phyloP scores from a whole-genome alignment of 371 early-diverging fungal genomes.

The Apophysomyces trapeziformis region DNA sequence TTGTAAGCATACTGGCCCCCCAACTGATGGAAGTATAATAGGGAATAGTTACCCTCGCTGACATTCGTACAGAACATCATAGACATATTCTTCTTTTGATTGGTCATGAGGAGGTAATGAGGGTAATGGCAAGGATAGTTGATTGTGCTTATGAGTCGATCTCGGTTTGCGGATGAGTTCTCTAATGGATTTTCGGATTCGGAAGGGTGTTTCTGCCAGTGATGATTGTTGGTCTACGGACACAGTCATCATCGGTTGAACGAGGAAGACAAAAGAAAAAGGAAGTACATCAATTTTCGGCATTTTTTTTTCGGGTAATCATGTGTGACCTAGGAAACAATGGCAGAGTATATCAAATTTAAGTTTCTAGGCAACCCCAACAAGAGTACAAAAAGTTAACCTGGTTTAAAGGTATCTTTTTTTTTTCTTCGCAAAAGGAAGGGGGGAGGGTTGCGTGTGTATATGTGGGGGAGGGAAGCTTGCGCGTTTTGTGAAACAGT shows the following conservation, averaged over 20 bases:
- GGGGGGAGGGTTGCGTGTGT: not conserved
- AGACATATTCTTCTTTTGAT: conserved; percentile 39
- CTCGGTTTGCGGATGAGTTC: conserved; percentile 39
- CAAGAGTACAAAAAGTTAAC: too few species aligned
- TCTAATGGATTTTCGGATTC: conserved; percentile 36
- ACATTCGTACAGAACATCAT: conserved; percentile 57
- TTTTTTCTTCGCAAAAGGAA: not conserved
- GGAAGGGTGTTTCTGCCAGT: conserved; percentile 28
- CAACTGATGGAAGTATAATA: conserved; percentile 1
- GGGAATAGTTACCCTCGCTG: conserved; percentile 52
- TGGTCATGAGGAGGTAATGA: conserved; percentile 35
- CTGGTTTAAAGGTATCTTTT: not conserved
- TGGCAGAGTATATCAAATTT: too few species aligned
- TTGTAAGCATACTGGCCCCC: conserved; percentile 1
- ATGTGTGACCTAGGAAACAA: conserved; percentile 1
- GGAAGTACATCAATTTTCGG: conserved; percentile 3
- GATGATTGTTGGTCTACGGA: conserved; percentile 3
- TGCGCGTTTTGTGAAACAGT: too few species aligned
- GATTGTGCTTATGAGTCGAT: conserved; percentile 15
- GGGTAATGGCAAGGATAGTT: conserved; percentile 31
- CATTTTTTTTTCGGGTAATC: not conserved
- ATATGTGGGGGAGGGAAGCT: too few species aligned
- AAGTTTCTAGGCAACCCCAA: too few species aligned
- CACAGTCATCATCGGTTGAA: not conserved
- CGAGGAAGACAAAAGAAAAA: not conserved